These are phyloP conservation scores for Cardamine chenopodiifolia DNA, from an alignment of 345 rosid species.

Conservation along the genomic window DNA sequence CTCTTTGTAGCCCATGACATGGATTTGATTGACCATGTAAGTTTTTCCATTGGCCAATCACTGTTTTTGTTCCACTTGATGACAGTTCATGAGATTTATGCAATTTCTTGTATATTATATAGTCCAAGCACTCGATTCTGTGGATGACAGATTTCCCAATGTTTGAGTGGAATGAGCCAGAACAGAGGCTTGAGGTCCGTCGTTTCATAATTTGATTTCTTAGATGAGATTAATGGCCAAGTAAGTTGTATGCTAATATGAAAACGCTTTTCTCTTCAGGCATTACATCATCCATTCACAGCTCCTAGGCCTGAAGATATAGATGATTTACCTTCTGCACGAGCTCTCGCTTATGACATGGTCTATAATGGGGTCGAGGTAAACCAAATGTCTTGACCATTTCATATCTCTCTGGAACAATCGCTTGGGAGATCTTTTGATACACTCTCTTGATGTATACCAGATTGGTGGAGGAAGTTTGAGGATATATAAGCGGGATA, in stretches of 20 bases:
- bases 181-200: conserved; percentile 90
- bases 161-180: conserved; percentile 92
- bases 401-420: background rate
- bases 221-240: conserved; percentile 10
- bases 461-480: conserved; percentile 99
- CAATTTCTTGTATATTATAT: conserved; percentile 33
- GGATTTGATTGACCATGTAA: conserved; percentile 79
- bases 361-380: conserved; percentile 99
- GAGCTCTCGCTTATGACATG: conserved; percentile 97
- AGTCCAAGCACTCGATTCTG: conserved; percentile 85
- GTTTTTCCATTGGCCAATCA: conserved; percentile 31
- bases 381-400: conserved; percentile 27
- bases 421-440: conserved; percentile 4
- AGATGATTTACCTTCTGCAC: conserved; percentile 80
- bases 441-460: conserved; percentile 21
- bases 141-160: conserved; percentile 99
- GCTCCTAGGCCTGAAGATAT: conserved; percentile 94
- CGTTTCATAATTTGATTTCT: conserved; percentile 24
- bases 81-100: conserved; percentile 14
- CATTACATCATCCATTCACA: conserved; percentile 97
- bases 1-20: conserved; percentile 66
- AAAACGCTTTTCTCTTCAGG: conserved; percentile 48
- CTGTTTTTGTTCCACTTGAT: background rate
- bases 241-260: conserved; percentile 23
- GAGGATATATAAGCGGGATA: conserved; percentile 85